Evolutionary conservation across 1,284 basidiomycete species (phyloP).

Genomic region (Moesziomyces antarcticus): DNA sequence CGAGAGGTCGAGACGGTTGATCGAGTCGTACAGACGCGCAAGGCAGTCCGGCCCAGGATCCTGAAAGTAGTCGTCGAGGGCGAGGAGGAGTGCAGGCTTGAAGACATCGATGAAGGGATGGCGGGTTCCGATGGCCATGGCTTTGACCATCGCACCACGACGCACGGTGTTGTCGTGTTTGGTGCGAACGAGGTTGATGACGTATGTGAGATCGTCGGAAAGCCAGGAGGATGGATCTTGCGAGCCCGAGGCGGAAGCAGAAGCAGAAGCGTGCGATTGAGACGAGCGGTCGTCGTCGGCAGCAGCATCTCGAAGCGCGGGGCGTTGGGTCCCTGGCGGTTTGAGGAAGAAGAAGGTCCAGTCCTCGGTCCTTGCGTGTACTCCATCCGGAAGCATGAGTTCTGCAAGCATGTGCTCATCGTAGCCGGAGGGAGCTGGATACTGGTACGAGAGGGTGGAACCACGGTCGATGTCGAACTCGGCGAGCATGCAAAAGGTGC

Average conservation of each 20-base stretch:
- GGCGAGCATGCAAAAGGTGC: constrained; percentile 61
- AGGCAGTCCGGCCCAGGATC: constrained; percentile 88
- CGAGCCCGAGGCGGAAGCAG: not conserved
- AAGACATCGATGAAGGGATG: constrained; percentile 98
- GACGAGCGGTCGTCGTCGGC: constrained; percentile 5
- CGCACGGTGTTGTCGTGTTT: constrained; percentile 89
- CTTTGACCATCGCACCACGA: constrained; percentile 92
- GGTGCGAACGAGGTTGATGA: constrained; percentile 92
- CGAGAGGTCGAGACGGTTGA: constrained; percentile 90
- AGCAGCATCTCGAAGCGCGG: constrained; percentile 5
- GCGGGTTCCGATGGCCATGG: constrained; percentile 92
- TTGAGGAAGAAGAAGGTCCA: constrained; percentile 96
- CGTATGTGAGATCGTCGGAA: constrained; percentile 72
- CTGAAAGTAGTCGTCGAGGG: constrained; percentile 92
- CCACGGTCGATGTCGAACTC: constrained; percentile 65
- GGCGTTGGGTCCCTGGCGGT: constrained; percentile 21
- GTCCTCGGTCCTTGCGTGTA: constrained; percentile 90
- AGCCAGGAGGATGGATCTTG: constrained; percentile 23
- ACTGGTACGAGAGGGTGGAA: constrained; percentile 56
- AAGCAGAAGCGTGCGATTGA: not conserved
- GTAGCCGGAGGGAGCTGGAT: constrained; percentile 55
- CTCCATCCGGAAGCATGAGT: constrained; percentile 97
- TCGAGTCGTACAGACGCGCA: constrained; percentile 86
- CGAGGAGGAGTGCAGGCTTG: constrained; percentile 94
- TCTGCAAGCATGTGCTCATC: constrained; percentile 80